phyloP scores from a whole-genome alignment of 1,284 basidiomycete genomes.

The Marasmius sp. region DNA sequence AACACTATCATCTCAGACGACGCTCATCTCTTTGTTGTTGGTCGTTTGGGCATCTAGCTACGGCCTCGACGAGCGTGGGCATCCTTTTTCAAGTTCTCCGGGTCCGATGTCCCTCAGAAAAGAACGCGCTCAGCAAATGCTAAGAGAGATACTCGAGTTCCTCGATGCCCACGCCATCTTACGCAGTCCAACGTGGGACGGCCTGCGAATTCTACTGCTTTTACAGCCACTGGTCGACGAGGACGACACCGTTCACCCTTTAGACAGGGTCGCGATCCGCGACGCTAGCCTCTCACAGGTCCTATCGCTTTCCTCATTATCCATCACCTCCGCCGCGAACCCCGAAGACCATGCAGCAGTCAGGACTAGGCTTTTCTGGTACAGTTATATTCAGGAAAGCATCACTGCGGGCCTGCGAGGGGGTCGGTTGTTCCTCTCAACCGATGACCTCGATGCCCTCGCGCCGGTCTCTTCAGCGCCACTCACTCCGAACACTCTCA shows the following conservation, averaged over 20 bases:
- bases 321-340: constrained; percentile 36
- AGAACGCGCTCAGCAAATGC: constrained; percentile 51
- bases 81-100: constrained; percentile 21
- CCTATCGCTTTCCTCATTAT: constrained; percentile 42
- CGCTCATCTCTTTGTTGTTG: constrained; percentile 66
- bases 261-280: constrained; percentile 44
- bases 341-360: constrained; percentile 61
- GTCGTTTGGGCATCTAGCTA: constrained; percentile 87
- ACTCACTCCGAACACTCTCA: constrained; percentile 43
- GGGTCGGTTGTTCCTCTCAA: constrained; percentile 67
- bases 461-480: constrained; percentile 42
- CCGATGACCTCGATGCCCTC: constrained; percentile 70
- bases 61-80: constrained; percentile 78
- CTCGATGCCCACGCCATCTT: constrained; percentile 78
- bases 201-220: constrained; percentile 75
- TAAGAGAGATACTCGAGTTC: constrained; percentile 72
- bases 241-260: constrained; percentile 38
- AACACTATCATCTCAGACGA: constrained; percentile 57
- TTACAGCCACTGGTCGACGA: constrained; percentile 81
- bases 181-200: constrained; percentile 84
- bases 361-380: constrained; percentile 83
- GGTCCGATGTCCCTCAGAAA: constrained; percentile 24
- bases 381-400: constrained; percentile 79
- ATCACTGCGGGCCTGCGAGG: constrained; percentile 78
- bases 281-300: constrained; percentile 52